Evolutionary conservation across 352 stramenopile genomes (phyloP).

Genomic region (Thraustotheca clavata): DNA sequence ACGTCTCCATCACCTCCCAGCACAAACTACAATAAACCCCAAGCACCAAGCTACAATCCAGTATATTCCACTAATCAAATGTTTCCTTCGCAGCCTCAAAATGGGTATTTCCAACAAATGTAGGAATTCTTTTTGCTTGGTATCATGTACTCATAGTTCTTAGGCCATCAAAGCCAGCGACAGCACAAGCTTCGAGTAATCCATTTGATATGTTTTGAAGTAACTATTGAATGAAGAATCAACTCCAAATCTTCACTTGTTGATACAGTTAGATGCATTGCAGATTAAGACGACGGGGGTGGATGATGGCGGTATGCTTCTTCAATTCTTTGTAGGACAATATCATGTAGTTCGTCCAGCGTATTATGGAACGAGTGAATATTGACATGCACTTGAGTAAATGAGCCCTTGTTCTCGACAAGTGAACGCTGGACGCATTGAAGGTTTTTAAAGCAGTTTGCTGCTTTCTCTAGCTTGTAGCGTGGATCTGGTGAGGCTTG

Average conservation of each 20-base stretch:
- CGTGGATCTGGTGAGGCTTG: constrained; percentile 70
- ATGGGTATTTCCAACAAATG: too few relatives aligned
- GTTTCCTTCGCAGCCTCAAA: too few relatives aligned
- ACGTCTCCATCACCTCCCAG: neutral
- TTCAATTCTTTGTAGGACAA: constrained; percentile 77
- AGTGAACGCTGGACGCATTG: constrained; percentile 75
- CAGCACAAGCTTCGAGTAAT: constrained; percentile 11
- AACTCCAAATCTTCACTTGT: neutral
- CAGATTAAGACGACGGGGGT: neutral
- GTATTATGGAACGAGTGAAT: constrained; percentile 82
- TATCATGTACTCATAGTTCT: too few relatives aligned
- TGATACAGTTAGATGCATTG: neutral
- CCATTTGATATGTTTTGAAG: constrained; percentile 22
- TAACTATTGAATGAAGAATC: too few relatives aligned
- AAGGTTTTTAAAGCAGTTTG: constrained; percentile 60
- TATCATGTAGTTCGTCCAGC: constrained; percentile 75
- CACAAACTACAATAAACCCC: too few relatives aligned
- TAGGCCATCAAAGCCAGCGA: neutral
- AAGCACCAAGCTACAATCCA: neutral
- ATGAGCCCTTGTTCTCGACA: constrained; percentile 38
- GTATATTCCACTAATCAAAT: neutral
- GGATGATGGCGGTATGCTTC: constrained; percentile 38
- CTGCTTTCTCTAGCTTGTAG: constrained; percentile 50
- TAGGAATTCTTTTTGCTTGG: too few relatives aligned
- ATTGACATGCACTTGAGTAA: constrained; percentile 74